phyloP scores from a whole-genome alignment of 2,329 filamentous ascomycete species.

The Penicillium sp. region DNA sequence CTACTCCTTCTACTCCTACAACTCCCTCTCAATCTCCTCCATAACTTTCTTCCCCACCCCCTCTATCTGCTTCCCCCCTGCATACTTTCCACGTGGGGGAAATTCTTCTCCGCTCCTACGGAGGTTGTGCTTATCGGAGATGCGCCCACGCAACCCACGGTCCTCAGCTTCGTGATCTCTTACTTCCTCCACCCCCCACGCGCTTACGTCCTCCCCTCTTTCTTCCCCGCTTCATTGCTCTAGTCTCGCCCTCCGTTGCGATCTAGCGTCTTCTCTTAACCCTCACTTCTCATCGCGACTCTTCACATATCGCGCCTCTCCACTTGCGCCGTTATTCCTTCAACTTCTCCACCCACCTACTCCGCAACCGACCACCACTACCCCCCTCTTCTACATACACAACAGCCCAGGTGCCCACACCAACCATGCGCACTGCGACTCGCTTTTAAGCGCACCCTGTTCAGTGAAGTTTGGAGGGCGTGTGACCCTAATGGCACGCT shows the following conservation, averaged over 20 bases:
- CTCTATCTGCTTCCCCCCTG: not conserved
- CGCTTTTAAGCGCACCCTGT: constrained; percentile 19
- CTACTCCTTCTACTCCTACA: not conserved
- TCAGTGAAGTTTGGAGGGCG: constrained; percentile 17
- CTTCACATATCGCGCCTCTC: not conserved
- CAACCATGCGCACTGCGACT: constrained; percentile 27
- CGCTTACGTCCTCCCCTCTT: constrained; percentile 22
- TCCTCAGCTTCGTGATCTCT: constrained; percentile 21
- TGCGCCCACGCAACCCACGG: constrained; percentile 18
- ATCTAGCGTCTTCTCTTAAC: not conserved
- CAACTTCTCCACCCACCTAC: not conserved
- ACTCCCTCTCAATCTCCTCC: not conserved
- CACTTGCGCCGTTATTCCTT: not conserved
- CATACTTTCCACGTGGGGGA: constrained; percentile 8
- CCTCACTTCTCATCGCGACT: constrained; percentile 1
- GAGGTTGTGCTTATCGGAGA: constrained; percentile 19
- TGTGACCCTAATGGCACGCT: constrained; percentile 27
- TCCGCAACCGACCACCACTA: not conserved
- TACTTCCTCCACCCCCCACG: constrained; percentile 12
- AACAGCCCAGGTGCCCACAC: not conserved
- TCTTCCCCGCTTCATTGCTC: constrained; percentile 6
- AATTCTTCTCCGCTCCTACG: not conserved
- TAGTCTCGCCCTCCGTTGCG: not conserved
- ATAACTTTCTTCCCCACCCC: not conserved
- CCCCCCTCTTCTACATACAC: not conserved